Conservation (phyloP, 495 filamentous ascomycete species). For the Lophiostoma macrostomum region DNA sequence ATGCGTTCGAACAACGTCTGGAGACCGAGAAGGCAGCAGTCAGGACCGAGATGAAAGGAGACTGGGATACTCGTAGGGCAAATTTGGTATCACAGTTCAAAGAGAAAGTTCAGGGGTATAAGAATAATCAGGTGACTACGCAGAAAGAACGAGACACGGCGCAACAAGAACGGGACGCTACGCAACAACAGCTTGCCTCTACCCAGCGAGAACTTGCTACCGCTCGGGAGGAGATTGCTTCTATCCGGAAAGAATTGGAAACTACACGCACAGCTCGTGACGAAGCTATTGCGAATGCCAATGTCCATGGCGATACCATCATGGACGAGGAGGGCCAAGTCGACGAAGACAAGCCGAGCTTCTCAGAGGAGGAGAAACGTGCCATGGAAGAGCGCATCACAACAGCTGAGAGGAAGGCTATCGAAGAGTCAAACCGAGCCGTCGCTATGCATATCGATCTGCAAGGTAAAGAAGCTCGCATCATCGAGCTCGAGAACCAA, state of each 20-base stretch:
- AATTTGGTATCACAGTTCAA: constrained; percentile 59
- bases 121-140: too few species aligned
- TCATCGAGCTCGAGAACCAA: constrained; percentile 48
- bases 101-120: too few species aligned
- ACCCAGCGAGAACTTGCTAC: constrained; percentile 41
- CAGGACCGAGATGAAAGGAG: constrained; percentile 14
- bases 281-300: constrained; percentile 26
- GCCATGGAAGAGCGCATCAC: constrained; percentile 35
- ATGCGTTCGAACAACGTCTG: constrained; percentile 51
- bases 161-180: constrained; percentile 50
- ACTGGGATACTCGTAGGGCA: constrained; percentile 46
- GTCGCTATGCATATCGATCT: constrained; percentile 32
- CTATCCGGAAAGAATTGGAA: constrained; percentile 3
- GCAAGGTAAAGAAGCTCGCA: constrained; percentile 20
- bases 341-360: constrained; percentile 21
- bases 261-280: constrained; percentile 23
- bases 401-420: constrained; percentile 49
- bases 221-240: constrained; percentile 47
- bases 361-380: constrained; percentile 33
- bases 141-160: too few species aligned
- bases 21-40: constrained; percentile 49
- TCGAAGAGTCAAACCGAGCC: constrained; percentile 40
- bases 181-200: constrained; percentile 21
- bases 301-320: constrained; percentile 13
- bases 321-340: constrained; percentile 42